Percentiles rank a stretch among this genome's conserved stretches.
Evolutionary conservation across 345 rosid species (phyloP).

Genomic region (Linum trigynum): DNA sequence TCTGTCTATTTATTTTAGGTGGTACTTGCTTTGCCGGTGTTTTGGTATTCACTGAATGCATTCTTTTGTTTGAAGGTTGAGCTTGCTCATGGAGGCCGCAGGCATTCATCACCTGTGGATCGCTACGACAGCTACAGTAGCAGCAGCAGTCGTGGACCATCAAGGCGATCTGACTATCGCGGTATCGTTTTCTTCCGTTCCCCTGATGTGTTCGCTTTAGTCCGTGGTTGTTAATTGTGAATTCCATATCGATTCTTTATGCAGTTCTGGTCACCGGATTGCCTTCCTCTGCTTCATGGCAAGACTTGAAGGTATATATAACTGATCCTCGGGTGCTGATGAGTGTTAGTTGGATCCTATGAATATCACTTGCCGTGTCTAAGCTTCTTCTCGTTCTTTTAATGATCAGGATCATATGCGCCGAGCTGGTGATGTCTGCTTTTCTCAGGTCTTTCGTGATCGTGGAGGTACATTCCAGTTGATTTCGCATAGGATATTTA

Average conservation of each 20-base stretch:
- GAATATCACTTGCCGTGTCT: too few species aligned
- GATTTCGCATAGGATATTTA: background rate
- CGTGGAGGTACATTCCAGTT: slow-evolving; percentile 7
- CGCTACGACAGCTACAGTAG: slow-evolving; percentile 48
- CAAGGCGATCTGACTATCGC: background rate
- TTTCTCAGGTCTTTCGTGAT: slow-evolving; percentile 17
- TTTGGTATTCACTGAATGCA: too few species aligned
- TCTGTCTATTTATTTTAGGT: background rate
- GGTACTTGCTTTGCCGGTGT: background rate
- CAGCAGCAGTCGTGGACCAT: background rate
- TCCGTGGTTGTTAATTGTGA: background rate
- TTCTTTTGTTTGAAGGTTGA: slow-evolving; percentile 50
- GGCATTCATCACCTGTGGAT: slow-evolving; percentile 57
- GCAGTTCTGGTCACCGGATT: slow-evolving; percentile 58
- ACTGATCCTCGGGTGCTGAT: too few species aligned
- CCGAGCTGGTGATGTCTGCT: slow-evolving; percentile 13
- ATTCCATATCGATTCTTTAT: background rate
- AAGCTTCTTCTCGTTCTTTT: too few species aligned
- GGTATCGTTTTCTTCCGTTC: background rate
- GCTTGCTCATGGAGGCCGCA: slow-evolving; percentile 94
- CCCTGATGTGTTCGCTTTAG: background rate
- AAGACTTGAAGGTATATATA: background rate
- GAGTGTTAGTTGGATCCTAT: too few species aligned
- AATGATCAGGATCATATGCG: slow-evolving; percentile 15
- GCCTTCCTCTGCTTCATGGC: slow-evolving; percentile 80